phyloP scores from a whole-genome alignment of 2,329 filamentous ascomycete genomes.

The Calonectria hawksworthii region DNA sequence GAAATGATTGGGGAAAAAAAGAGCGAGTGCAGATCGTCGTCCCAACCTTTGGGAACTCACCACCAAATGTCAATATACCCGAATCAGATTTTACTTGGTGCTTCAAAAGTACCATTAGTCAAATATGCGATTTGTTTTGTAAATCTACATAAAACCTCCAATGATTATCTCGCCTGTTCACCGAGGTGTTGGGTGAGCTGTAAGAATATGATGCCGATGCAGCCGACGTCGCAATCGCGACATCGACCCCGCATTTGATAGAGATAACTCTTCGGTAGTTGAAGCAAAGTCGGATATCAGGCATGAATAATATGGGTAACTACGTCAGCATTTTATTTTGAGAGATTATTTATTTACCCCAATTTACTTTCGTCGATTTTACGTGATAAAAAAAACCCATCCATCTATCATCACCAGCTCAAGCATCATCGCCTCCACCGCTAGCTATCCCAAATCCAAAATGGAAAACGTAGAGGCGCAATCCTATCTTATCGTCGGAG shows the following conservation, averaged over 20 bases:
- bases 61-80: no score
- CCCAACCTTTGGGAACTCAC: no score
- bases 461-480: slow-evolving; percentile 37
- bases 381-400: background rate
- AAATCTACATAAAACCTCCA: background rate
- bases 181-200: background rate
- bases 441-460: background rate
- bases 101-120: no score
- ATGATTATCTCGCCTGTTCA: background rate
- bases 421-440: no score
- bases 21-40: no score
- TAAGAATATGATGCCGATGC: background rate
- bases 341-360: background rate
- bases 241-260: background rate
- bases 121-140: background rate
- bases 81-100: no score
- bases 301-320: background rate
- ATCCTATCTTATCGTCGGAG: slow-evolving; percentile 72
- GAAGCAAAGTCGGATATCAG: background rate
- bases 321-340: background rate
- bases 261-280: background rate
- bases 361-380: background rate
- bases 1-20: background rate
- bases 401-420: no score
- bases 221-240: background rate